Percentiles rank a stretch among this genome's conserved stretches.
phyloP scores from a whole-genome alignment of 176 grass and related monocot genomes.

The Carex cristatella region DNA sequence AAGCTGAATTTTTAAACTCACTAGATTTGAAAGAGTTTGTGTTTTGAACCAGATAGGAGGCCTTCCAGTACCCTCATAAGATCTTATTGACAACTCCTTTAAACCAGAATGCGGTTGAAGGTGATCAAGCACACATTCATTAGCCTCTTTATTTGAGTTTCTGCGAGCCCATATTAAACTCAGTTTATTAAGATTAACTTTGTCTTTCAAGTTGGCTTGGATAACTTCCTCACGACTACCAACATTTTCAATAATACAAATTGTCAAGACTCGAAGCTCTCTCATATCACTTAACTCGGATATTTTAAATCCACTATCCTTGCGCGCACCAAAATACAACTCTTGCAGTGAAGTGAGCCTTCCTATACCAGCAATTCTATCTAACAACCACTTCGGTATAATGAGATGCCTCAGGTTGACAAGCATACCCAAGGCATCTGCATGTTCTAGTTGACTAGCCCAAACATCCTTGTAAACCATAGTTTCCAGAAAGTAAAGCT shows the following conservation, averaged over 20 bases:
- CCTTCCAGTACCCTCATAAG: neutral
- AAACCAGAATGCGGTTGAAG: constrained; percentile 29
- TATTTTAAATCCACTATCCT: constrained; percentile 10
- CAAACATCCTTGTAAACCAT: neutral
- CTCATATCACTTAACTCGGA: constrained; percentile 15
- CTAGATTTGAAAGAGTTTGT: neutral
- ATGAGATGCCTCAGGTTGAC: constrained; percentile 19
- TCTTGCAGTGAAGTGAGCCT: constrained; percentile 15
- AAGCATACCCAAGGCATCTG: neutral
- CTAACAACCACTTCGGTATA: neutral
- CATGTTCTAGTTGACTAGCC: neutral
- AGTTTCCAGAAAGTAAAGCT: neutral
- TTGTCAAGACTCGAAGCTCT: constrained; percentile 10
- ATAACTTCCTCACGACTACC: constrained; percentile 7
- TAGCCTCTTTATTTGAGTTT: neutral
- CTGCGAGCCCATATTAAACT: neutral
- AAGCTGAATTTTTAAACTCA: neutral
- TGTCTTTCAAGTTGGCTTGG: constrained; percentile 12
- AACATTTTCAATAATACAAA: neutral
- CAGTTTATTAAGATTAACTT: neutral
- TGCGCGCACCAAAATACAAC: neutral
- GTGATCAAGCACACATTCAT: constrained; percentile 13
- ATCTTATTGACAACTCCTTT: neutral
- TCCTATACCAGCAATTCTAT: neutral
- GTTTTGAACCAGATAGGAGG: neutral